A percentile compares a stretch with the other conserved stretches of the same genome.
These are phyloP conservation scores for Gonapodya sp. DNA, from an alignment of 192 early-diverging fungal genomes.

Conservation along the genomic window DNA sequence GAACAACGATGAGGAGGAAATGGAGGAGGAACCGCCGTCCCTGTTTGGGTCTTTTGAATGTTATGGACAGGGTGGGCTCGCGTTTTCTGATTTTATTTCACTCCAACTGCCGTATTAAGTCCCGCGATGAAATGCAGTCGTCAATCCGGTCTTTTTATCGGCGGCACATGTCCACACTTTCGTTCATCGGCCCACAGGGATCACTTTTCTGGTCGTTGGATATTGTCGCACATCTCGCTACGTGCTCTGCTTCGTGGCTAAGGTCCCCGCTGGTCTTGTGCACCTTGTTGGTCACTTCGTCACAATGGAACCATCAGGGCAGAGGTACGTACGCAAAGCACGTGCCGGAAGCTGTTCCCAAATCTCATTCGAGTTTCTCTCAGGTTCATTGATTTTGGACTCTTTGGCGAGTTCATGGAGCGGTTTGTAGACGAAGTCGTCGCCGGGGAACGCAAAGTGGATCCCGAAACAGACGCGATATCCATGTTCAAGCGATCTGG, in stretches of 20 bases:
- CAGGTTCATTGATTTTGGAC: background rate
- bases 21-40: background rate
- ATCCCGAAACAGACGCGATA: background rate
- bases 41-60: background rate
- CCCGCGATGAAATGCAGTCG: background rate
- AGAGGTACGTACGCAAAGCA: background rate
- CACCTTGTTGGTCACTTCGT: background rate
- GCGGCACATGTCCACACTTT: background rate
- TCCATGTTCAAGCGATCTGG: background rate
- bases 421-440: background rate
- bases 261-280: background rate
- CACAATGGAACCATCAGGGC: background rate
- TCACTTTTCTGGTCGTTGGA: background rate
- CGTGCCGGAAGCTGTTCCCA: no score
- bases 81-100: background rate
- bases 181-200: background rate
- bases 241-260: background rate
- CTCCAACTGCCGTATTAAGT: background rate
- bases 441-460: background rate
- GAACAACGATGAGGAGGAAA: background rate
- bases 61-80: background rate
- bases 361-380: background rate
- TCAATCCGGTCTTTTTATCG: background rate
- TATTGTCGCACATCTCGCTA: background rate
- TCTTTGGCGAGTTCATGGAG: conserved; percentile 6